Conservation (phyloP, 1,139 yeast species). For the Schizosaccharomyces versatilis region DNA sequence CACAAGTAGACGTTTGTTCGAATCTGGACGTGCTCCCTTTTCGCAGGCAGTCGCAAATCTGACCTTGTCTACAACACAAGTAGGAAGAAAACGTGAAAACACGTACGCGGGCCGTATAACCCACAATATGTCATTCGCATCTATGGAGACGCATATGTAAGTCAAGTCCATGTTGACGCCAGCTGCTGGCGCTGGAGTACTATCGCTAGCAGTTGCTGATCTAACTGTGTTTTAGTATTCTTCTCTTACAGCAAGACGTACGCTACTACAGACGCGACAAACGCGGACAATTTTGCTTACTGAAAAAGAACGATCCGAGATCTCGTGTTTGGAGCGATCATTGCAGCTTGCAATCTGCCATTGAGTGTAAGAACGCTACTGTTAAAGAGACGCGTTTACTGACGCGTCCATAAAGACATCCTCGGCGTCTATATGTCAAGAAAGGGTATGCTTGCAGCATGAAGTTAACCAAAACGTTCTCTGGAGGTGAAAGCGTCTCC, state of each 20-base stretch:
- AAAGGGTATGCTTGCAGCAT: not conserved
- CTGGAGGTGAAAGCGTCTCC: too few relatives aligned
- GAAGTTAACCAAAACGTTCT: not conserved
- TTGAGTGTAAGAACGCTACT: not conserved
- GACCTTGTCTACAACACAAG: too few relatives aligned
- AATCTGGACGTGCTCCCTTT: too few relatives aligned
- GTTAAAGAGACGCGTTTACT: not conserved
- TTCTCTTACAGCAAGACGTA: not conserved
- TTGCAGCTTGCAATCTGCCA: slow-evolving; percentile 1
- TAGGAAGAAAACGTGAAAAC: too few relatives aligned
- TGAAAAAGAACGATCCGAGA: not conserved
- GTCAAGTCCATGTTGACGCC: too few relatives aligned
- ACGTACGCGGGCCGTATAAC: too few relatives aligned
- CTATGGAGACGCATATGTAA: too few relatives aligned
- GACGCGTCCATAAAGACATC: not conserved
- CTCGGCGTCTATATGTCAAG: not conserved
- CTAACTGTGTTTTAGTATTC: not conserved
- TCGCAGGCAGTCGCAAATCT: too few relatives aligned
- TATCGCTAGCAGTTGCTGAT: too few relatives aligned
- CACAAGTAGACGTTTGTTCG: too few relatives aligned
- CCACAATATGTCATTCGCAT: too few relatives aligned
- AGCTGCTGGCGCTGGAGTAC: too few relatives aligned
- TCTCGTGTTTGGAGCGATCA: slow-evolving; percentile 2
- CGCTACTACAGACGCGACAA: not conserved
- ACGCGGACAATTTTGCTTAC: not conserved